Evolutionary conservation across 2,329 filamentous ascomycete genomes (phyloP).

Genomic region (Gliomastix tumulicola): DNA sequence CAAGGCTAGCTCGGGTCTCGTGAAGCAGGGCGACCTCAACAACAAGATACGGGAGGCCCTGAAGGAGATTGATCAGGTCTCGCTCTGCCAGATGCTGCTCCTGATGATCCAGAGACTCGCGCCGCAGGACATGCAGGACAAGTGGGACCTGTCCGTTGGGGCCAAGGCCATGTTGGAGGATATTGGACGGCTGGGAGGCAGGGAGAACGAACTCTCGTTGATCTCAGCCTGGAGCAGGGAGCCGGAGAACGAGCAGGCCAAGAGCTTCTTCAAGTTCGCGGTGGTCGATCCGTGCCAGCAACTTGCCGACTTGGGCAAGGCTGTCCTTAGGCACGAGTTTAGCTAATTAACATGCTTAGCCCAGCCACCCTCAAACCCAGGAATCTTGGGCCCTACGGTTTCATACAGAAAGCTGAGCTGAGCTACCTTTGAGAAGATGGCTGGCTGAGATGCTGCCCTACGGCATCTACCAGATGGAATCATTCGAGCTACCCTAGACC

Average conservation of each 20-base stretch:
- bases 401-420: too few species aligned
- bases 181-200: conserved; percentile 36
- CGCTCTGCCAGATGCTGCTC: conserved; percentile 45
- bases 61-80: conserved; percentile 41
- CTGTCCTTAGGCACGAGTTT: conserved; percentile 34
- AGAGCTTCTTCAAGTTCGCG: conserved; percentile 40
- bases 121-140: conserved; percentile 31
- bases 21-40: conserved; percentile 12
- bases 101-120: conserved; percentile 36
- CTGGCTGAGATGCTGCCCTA: too few species aligned
- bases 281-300: conserved; percentile 38
- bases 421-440: too few species aligned
- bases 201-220: conserved; percentile 34
- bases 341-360: too few species aligned
- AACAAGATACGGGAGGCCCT: conserved; percentile 20
- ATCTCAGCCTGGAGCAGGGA: conserved; percentile 36
- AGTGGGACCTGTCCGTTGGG: conserved; percentile 34
- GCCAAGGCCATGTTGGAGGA: conserved; percentile 41
- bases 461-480: too few species aligned
- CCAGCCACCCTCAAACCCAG: too few species aligned
- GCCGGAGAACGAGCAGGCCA: conserved; percentile 27
- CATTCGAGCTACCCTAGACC: too few species aligned
- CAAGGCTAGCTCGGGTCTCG: neutral
- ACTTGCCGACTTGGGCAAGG: conserved; percentile 37
- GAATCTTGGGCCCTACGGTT: too few species aligned